Evolutionary conservation across 2,329 filamentous ascomycete species (phyloP), one percentile per base, ranked within the genome.

Genomic region (Cladosporium sp.): DNA sequence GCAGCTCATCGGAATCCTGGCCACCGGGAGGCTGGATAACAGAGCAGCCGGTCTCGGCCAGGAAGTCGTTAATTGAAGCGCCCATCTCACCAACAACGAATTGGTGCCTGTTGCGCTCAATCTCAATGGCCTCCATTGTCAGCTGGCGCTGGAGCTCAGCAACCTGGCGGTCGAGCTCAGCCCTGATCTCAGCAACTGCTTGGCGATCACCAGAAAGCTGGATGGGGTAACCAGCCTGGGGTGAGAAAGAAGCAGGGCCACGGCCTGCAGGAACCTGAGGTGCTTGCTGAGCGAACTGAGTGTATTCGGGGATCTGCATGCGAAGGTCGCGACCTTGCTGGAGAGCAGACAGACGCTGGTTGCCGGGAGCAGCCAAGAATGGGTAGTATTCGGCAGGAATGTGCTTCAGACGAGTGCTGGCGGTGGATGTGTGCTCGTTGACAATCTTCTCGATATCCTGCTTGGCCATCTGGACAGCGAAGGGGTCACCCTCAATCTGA

Each of bases 341-440:
- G 62, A 97, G 83, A 44, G 86, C 85, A 70, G 87, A 84, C 65
- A 92, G 80, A 60, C 87, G 82, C 57, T 86, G 82, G 76, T 93
- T 92, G 76, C 90, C 86, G 11, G 90, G 87, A 59, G 93, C 93
- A 28, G 92, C 90, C 78, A 99, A 90, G 83, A 99, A 99, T 62
- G 94, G 94, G 80, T 95, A 99, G 79, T 95, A 96, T 77, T 97
- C 93, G 30, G 92, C 87, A 8, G 95, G 93, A 67, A 99, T 90
- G 59, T 89, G 88, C 78, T 90, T 92, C 70, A 99, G 80, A 73
- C 91, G 92, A 66, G 92, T 85, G 80, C 87, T 95, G 75, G 93
- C 87, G 72, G 90, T 94, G 65, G 92, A 90, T 63, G 91, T 89
- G 68, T 92, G 89, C 79, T 97, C 93, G 73, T 90, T 90, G 65